Evolutionary conservation across 768 basidiomycete species (phyloP).

Genomic region (Leccinum uliginosum): DNA sequence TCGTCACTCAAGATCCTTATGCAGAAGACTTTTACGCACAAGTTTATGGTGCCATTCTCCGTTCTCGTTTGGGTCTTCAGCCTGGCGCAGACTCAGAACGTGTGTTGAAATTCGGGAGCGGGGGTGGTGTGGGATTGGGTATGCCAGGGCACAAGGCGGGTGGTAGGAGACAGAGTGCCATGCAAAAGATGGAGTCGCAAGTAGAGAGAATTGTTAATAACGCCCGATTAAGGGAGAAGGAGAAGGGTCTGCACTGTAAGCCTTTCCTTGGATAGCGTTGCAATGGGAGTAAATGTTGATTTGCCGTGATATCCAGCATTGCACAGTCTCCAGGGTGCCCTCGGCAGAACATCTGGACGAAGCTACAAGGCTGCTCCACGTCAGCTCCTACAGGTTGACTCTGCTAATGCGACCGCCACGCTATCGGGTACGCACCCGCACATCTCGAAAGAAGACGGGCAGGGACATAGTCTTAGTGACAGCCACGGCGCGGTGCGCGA

Average conservation of each 20-base stretch:
- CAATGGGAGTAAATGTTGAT: neutral
- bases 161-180: slow-evolving; percentile 72
- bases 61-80: slow-evolving; percentile 72
- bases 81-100: slow-evolving; percentile 57
- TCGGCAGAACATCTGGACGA: slow-evolving; percentile 90
- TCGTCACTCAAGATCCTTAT: slow-evolving; percentile 96
- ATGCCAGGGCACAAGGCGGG: slow-evolving; percentile 45
- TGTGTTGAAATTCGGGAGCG: slow-evolving; percentile 83
- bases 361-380: slow-evolving; percentile 97
- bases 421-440: slow-evolving; percentile 41
- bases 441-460: slow-evolving; percentile 51
- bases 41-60: slow-evolving; percentile 82
- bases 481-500: slow-evolving; percentile 62
- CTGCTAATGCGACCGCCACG: slow-evolving; percentile 35
- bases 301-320: slow-evolving; percentile 40
- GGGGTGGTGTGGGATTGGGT: slow-evolving; percentile 78
- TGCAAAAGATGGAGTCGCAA: slow-evolving; percentile 92
- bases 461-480: slow-evolving; percentile 20
- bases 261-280: slow-evolving; percentile 1
- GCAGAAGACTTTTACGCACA: slow-evolving; percentile 99
- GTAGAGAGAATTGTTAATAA: slow-evolving; percentile 95
- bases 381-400: slow-evolving; percentile 87
- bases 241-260: slow-evolving; percentile 65
- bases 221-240: slow-evolving; percentile 80
- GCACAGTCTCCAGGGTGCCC: slow-evolving; percentile 83